A percentile compares a stretch with the other conserved stretches of the same genome.
Conservation (phyloP, 1,284 basidiomycete species). For the Agaricales sp. region DNA sequence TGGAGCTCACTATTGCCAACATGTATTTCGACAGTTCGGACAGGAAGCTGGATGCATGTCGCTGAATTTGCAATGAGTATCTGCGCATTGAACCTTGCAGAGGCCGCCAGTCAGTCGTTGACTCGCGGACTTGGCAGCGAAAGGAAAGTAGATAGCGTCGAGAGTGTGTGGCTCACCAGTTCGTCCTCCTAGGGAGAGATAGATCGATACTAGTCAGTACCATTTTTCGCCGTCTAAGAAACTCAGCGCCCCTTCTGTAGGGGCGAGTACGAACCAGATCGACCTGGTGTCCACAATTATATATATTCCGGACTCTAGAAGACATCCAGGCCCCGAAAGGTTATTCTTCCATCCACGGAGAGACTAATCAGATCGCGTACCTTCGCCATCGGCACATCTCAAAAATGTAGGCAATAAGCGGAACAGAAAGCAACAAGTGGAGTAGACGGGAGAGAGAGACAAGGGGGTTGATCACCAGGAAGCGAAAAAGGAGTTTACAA, state of each 20-base stretch:
- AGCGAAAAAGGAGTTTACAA: neutral
- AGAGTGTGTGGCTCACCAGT: constrained; percentile 27
- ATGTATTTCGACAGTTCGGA: constrained; percentile 47
- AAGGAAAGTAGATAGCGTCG: neutral
- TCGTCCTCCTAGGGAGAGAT: constrained; percentile 38
- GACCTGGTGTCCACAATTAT: constrained; percentile 46
- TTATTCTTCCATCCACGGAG: neutral
- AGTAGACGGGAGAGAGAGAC: constrained; percentile 3
- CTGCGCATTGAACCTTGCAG: constrained; percentile 43
- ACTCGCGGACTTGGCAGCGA: neutral
- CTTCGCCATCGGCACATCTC: constrained; percentile 52
- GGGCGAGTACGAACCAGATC: constrained; percentile 33
- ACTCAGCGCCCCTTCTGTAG: no score
- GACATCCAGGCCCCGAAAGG: neutral
- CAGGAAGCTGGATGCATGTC: constrained; percentile 49
- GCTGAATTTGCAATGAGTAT: constrained; percentile 63
- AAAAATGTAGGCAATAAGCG: constrained; percentile 7
- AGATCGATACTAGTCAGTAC: constrained; percentile 8
- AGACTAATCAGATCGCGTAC: no score
- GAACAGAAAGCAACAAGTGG: constrained; percentile 12
- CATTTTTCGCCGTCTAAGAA: neutral
- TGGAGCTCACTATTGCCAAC: constrained; percentile 63
- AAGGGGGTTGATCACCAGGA: neutral
- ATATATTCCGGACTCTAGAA: constrained; percentile 44
- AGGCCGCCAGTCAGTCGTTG: constrained; percentile 9